Conservation (phyloP, 169 alveolate genomes). For the Plasmodium knowlesi region DNA sequence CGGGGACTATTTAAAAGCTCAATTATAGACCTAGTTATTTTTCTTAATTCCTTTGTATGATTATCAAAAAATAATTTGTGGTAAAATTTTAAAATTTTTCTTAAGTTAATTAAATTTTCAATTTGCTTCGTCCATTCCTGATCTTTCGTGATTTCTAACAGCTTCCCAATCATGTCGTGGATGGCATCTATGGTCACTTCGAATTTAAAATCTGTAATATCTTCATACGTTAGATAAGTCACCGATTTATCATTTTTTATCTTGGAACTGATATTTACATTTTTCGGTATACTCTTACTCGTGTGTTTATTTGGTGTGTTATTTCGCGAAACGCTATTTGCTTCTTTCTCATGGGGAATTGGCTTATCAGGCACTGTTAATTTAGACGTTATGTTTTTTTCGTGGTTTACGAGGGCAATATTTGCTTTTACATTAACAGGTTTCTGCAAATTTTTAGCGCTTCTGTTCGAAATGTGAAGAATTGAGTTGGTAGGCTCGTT, state of each 20-base stretch:
- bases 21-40: conserved; percentile 30
- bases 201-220: conserved; percentile 36
- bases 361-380: neutral
- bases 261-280: conserved; percentile 24
- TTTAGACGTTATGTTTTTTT: neutral
- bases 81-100: conserved; percentile 63
- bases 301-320: neutral
- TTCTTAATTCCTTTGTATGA: conserved; percentile 49
- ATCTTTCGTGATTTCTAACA: conserved; percentile 36
- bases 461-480: neutral
- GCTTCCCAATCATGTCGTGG: conserved; percentile 25
- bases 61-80: conserved; percentile 57
- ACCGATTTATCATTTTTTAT: conserved; percentile 55
- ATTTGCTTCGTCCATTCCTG: conserved; percentile 75
- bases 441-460: neutral
- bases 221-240: conserved; percentile 55
- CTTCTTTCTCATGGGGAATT: neutral
- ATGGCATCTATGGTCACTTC: conserved; percentile 38
- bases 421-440: neutral
- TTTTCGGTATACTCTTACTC: conserved; percentile 9
- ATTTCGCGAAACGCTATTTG: neutral
- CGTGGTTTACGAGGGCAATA: neutral
- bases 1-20: conserved; percentile 72
- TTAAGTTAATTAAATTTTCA: conserved; percentile 57
- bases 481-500: neutral